These are phyloP conservation scores for Rhizopus microsporus DNA, from an alignment of 371 early-diverging fungal species.

Conservation along the genomic window DNA sequence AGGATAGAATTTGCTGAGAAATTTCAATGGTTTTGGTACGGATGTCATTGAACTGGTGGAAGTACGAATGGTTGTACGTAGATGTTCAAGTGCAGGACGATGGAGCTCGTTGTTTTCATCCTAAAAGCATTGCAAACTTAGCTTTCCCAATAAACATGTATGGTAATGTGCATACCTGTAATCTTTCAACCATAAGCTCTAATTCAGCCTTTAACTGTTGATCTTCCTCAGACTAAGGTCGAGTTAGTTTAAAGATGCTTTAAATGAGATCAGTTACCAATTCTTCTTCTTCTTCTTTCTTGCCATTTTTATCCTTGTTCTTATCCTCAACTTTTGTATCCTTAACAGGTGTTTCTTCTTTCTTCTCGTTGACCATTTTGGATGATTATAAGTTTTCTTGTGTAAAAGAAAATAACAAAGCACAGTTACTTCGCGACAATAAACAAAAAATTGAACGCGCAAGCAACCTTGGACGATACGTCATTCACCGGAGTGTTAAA, in stretches of 20 bases:
- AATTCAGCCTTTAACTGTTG: conserved; percentile 89
- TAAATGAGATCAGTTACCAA: conserved; percentile 27
- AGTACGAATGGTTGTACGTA: conserved; percentile 88
- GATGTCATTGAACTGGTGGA: conserved; percentile 97
- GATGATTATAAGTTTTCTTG: background rate
- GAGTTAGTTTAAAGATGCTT: background rate
- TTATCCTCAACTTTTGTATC: conserved; percentile 28
- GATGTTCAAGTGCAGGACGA: conserved; percentile 82
- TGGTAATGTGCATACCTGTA: conserved; percentile 57
- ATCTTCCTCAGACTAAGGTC: conserved; percentile 92
- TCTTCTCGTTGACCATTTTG: conserved; percentile 28
- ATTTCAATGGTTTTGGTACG: conserved; percentile 98
- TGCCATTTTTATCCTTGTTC: conserved; percentile 37
- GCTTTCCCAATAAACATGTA: background rate
- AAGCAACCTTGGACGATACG: no score
- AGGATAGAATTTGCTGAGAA: conserved; percentile 85
- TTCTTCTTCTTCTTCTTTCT: conserved; percentile 53
- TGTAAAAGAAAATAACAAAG: no score
- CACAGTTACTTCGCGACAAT: no score
- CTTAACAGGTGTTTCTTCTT: conserved; percentile 22
- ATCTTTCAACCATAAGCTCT: conserved; percentile 90
- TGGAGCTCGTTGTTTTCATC: conserved; percentile 74
- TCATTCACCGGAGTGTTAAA: no score
- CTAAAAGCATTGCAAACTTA: conserved; percentile 29
- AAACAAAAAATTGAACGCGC: no score